Evolutionary conservation across 1,284 basidiomycete genomes (phyloP), one percentile per base, ranked within the genome.

Genomic region (Heterobasidion parviporum): DNA sequence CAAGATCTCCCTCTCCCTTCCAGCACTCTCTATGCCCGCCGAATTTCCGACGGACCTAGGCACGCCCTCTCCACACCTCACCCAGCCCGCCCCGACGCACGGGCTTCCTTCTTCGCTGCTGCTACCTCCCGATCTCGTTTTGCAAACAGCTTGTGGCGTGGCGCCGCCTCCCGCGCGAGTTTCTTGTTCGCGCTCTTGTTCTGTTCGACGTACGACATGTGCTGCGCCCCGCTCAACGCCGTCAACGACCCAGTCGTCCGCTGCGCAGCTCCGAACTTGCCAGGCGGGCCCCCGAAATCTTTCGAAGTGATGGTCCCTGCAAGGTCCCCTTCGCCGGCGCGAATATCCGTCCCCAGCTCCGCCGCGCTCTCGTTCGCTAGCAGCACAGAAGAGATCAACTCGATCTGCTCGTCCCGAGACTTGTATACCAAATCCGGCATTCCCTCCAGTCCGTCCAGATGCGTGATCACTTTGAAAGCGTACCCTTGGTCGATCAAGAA

Each of bases 401-500:
- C 94, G 60, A 99, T 96, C 74, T 99, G 97, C 68, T 97, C 91
- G 61, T 92, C 85, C 66, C 85, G 84, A 46, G 89, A 93, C 64
- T 83, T 85, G 77, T 97, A 99, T 53, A 98, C 96, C 56, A 99
- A 79, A 62, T 93, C 90, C 1, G 90, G 86, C 66, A 97, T 80
- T 50, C 82, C 77, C 59, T 97, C 87, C 51, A 98, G 79, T 1
- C 97, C 97, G 60, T 97, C 93, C 20, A 99, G 82, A 64, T 97
- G 92, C 8, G 97, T 99, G 71, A 99, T 99, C 56, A 99, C 96
- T 70, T 98, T 98, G 83, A 99, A 99, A 1, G 95, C 92, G 72
- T 99, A 99, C 1, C 95, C 95, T 74, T 98, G 90, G 71, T 99
- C 97, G 65, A 99, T 97, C 62, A 99, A 76, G 76, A 99, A 99